Conservation (phyloP, 495 filamentous ascomycete genomes). For the Hamigera avellanea region DNA sequence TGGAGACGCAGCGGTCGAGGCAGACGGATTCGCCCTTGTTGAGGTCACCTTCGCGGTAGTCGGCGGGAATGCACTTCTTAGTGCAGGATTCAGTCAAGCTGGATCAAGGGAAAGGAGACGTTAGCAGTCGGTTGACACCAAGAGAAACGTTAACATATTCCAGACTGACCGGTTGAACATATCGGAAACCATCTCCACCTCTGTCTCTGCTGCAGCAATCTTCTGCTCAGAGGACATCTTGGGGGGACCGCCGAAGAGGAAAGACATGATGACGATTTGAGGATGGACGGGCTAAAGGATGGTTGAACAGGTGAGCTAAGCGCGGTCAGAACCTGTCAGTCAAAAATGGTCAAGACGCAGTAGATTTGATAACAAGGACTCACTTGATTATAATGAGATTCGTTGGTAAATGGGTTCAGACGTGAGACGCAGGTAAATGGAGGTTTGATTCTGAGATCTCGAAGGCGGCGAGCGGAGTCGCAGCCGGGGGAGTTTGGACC, state of each 20-base stretch:
- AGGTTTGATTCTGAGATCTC: neutral
- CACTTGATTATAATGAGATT: too few species aligned
- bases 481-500: neutral
- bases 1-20: slow-evolving; percentile 88
- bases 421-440: too few species aligned
- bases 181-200: slow-evolving; percentile 84
- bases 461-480: neutral
- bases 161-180: slow-evolving; percentile 80
- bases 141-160: neutral
- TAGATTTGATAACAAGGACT: too few species aligned
- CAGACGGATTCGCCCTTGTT: slow-evolving; percentile 98
- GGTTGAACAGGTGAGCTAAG: slow-evolving; percentile 1
- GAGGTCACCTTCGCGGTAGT: slow-evolving; percentile 89
- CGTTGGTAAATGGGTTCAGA: too few species aligned
- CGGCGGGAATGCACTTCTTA: slow-evolving; percentile 78
- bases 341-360: too few species aligned
- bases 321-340: too few species aligned
- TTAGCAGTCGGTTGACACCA: neutral
- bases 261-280: slow-evolving; percentile 61
- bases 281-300: neutral
- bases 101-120: slow-evolving; percentile 1
- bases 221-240: slow-evolving; percentile 92
- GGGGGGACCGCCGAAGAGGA: slow-evolving; percentile 76
- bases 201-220: slow-evolving; percentile 85
- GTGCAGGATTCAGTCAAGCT: slow-evolving; percentile 82